Percentiles rank a stretch among this genome's conserved stretches.
These are phyloP conservation scores for Penicillium hordei DNA, from an alignment of 2,329 filamentous ascomycete species.

Conservation along the genomic window DNA sequence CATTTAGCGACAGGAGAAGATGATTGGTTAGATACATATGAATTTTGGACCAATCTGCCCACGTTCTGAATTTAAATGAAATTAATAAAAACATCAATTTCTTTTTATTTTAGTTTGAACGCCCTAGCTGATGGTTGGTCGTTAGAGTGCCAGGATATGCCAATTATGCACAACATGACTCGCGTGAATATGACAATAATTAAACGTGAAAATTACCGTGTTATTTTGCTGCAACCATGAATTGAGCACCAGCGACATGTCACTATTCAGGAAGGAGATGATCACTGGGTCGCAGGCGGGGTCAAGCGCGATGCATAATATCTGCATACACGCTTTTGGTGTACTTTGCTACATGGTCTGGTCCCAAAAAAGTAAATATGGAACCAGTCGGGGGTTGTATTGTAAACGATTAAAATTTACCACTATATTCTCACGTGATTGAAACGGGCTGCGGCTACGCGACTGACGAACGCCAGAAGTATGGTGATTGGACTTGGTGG, in stretches of 20 bases:
- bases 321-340: background rate
- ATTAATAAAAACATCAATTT: background rate
- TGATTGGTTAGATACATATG: background rate
- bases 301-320: background rate
- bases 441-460: constrained; percentile 24
- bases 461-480: constrained; percentile 19
- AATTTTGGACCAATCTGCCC: constrained; percentile 13
- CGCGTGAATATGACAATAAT: constrained; percentile 6
- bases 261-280: background rate
- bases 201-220: background rate
- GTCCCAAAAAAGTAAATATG: no score
- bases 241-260: background rate
- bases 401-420: background rate
- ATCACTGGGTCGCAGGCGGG: background rate
- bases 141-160: background rate
- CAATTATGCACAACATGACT: constrained; percentile 11
- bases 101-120: no score
- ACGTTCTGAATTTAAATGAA: constrained; percentile 1
- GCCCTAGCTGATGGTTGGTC: background rate
- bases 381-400: background rate
- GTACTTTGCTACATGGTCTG: background rate
- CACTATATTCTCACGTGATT: constrained; percentile 17
- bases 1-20: background rate
- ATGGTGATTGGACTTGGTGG: constrained; percentile 15
- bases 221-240: background rate